These are phyloP conservation scores for Periconia sp. DNA, from an alignment of 2,329 filamentous ascomycete genomes.

Conservation along the genomic window DNA sequence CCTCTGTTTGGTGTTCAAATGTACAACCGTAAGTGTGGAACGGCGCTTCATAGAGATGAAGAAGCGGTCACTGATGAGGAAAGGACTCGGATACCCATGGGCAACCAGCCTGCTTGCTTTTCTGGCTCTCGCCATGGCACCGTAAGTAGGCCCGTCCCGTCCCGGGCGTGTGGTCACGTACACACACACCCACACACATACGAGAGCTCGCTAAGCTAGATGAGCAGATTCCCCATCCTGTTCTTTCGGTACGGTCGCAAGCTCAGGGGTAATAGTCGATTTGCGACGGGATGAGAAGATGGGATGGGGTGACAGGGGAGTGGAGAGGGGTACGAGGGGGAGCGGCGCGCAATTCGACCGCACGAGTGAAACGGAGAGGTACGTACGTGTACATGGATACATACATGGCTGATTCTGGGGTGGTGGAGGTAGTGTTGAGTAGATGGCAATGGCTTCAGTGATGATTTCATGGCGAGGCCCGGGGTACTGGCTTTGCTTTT, in stretches of 20 bases:
- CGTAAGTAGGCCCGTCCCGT: slow-evolving; percentile 32
- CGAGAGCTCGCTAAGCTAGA: slow-evolving; percentile 34
- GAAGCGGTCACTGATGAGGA: slow-evolving; percentile 49
- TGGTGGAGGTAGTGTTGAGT: too few species aligned
- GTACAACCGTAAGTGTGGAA: slow-evolving; percentile 50
- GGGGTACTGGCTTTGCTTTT: too few species aligned
- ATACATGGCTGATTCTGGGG: too few species aligned
- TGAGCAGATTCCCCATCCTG: slow-evolving; percentile 46
- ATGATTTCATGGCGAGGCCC: too few species aligned
- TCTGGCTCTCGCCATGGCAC: slow-evolving; percentile 52
- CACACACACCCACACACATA: not conserved
- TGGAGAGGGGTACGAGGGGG: not conserved
- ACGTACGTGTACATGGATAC: too few species aligned
- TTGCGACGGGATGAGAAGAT: slow-evolving; percentile 43
- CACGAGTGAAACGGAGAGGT: too few species aligned
- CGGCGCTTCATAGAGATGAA: slow-evolving; percentile 26
- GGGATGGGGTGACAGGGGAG: slow-evolving; percentile 12
- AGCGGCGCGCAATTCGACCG: not conserved
- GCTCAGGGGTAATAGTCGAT: slow-evolving; percentile 51
- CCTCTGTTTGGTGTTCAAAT: slow-evolving; percentile 54
- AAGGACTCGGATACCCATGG: slow-evolving; percentile 53
- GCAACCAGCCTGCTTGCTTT: slow-evolving; percentile 51
- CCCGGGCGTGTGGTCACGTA: too few species aligned
- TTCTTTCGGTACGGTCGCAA: slow-evolving; percentile 54
- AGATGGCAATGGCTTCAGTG: too few species aligned